These are phyloP conservation scores for Phytophthora boehmeriae DNA, from an alignment of 352 stramenopile species.

Conservation along the genomic window DNA sequence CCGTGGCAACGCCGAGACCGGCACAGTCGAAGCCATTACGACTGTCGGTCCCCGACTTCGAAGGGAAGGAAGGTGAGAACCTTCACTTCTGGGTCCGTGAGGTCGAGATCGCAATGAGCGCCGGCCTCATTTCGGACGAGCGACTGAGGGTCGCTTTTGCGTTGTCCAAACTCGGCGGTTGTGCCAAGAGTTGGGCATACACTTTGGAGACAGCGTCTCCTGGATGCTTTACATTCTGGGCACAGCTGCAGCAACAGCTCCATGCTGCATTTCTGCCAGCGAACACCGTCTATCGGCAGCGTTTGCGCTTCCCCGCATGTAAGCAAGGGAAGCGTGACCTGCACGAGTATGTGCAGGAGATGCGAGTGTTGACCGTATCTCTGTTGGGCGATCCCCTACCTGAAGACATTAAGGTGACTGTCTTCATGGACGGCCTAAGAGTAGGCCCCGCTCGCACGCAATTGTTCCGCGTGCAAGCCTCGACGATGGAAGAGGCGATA, in stretches of 20 bases:
- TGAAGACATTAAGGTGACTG: slow-evolving; percentile 5
- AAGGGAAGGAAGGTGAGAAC: neutral
- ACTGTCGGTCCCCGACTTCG: neutral
- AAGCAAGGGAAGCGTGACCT: slow-evolving; percentile 24
- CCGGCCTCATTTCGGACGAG: slow-evolving; percentile 8
- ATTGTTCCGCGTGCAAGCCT: neutral
- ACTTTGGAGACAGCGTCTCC: slow-evolving; percentile 14
- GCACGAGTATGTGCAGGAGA: slow-evolving; percentile 20
- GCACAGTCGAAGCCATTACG: neutral
- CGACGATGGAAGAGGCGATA: slow-evolving; percentile 6
- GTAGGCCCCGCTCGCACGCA: slow-evolving; percentile 5
- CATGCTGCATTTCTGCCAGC: slow-evolving; percentile 19
- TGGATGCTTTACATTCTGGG: slow-evolving; percentile 15
- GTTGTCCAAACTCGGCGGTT: slow-evolving; percentile 19
- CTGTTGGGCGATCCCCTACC: neutral
- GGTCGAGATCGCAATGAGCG: slow-evolving; percentile 14
- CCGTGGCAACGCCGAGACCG: neutral
- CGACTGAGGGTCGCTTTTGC: slow-evolving; percentile 17
- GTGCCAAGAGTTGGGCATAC: slow-evolving; percentile 23
- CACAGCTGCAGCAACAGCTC: slow-evolving; percentile 7
- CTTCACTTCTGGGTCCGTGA: slow-evolving; percentile 14
- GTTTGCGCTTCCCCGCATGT: slow-evolving; percentile 25
- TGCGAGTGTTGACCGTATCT: slow-evolving; percentile 2
- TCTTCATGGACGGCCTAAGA: slow-evolving; percentile 11
- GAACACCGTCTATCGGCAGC: slow-evolving; percentile 26